Conservation (phyloP, 1,284 basidiomycete genomes). For the Cystobasidiaceae sp. region DNA sequence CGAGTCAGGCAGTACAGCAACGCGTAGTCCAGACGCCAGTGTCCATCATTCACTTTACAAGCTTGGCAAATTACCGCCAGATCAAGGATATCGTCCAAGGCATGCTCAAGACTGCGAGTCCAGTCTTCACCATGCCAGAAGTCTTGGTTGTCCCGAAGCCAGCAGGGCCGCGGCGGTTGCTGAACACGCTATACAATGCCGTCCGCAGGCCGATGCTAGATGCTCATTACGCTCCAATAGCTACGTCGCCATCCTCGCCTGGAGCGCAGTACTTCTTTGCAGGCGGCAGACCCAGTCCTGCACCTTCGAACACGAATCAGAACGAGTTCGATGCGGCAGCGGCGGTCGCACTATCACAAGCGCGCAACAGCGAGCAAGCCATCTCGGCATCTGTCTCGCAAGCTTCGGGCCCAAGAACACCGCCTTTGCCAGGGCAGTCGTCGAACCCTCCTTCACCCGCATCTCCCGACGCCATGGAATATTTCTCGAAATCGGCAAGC, state of each 20-base stretch:
- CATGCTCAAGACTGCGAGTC: slow-evolving; percentile 53
- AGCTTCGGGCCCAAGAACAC: slow-evolving; percentile 14
- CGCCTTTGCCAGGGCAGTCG: slow-evolving; percentile 12
- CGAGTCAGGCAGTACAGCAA: slow-evolving; percentile 61
- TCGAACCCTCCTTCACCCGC: slow-evolving; percentile 31
- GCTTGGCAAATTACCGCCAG: slow-evolving; percentile 75
- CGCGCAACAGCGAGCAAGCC: slow-evolving; percentile 1
- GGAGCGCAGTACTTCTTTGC: slow-evolving; percentile 41
- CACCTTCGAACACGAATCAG: slow-evolving; percentile 34
- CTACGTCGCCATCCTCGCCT: slow-evolving; percentile 65
- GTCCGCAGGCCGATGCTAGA: slow-evolving; percentile 76
- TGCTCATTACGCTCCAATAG: slow-evolving; percentile 83
- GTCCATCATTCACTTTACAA: slow-evolving; percentile 83
- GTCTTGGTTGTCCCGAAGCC: slow-evolving; percentile 93
- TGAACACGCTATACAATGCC: slow-evolving; percentile 82
- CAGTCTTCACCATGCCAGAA: slow-evolving; percentile 57
- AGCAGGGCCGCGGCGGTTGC: slow-evolving; percentile 79
- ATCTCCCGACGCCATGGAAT: slow-evolving; percentile 47
- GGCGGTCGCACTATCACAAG: slow-evolving; percentile 5
- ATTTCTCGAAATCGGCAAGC: slow-evolving; percentile 70
- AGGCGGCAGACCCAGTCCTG: slow-evolving; percentile 55
- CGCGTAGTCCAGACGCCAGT: slow-evolving; percentile 33
- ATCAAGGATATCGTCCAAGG: slow-evolving; percentile 79
- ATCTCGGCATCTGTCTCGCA: slow-evolving; percentile 34
- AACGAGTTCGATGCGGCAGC: slow-evolving; percentile 33